Evolutionary conservation across 169 alveolate genomes (phyloP).

Genomic region (Plasmodium sp.): DNA sequence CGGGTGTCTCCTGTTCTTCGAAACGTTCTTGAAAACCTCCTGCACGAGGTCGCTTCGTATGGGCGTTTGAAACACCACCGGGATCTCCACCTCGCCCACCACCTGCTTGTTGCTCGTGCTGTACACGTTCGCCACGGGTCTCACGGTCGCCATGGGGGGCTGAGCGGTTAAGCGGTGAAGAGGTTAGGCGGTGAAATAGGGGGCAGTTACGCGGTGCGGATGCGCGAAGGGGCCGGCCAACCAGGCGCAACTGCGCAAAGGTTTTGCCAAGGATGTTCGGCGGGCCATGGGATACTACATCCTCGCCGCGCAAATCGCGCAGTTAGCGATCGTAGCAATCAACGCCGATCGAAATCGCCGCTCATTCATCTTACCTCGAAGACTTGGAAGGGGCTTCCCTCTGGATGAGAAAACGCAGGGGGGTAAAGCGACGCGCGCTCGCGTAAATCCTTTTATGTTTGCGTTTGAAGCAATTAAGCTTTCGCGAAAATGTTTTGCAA

Average conservation of each 20-base stretch:
- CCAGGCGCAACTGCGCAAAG: background rate
- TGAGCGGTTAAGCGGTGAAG: background rate
- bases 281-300: background rate
- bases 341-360: too few species aligned
- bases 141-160: conserved; percentile 68
- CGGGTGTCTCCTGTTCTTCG: conserved; percentile 97
- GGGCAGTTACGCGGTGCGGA: background rate
- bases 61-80: conserved; percentile 96
- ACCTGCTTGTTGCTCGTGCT: conserved; percentile 75
- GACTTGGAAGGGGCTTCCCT: background rate
- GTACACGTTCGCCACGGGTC: conserved; percentile 84
- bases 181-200: background rate
- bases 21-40: conserved; percentile 93
- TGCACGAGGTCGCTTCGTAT: conserved; percentile 98
- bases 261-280: background rate
- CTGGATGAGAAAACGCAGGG: background rate
- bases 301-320: background rate
- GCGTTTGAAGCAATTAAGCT: background rate
- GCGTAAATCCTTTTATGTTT: background rate
- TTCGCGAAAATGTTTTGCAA: background rate
- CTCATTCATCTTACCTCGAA: background rate
- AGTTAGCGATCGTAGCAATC: too few species aligned
- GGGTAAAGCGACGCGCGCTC: background rate
- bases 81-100: conserved; percentile 86
- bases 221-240: background rate